Evolutionary conservation across 2,329 filamentous ascomycete genomes (phyloP), one percentile per base, ranked within the genome.

Genomic region (Lecanosticta acicola): DNA sequence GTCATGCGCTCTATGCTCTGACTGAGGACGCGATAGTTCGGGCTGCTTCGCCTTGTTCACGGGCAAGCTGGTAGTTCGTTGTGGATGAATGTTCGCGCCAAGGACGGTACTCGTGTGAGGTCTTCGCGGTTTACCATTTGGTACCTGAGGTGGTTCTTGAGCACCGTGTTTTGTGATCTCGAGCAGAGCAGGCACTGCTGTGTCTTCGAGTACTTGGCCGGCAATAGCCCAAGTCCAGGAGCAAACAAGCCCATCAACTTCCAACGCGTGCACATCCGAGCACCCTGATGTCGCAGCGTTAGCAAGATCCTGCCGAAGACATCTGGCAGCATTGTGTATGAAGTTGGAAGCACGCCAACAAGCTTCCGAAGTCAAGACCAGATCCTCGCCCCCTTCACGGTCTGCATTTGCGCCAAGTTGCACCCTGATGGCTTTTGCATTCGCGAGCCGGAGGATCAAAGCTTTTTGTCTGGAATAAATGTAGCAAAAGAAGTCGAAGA

Each of bases 401-500:
- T 55, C 41, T 59, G 49, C 48, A 11, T 44, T 43, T 4, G 44
- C 47, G 7, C 58, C 64, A n/a, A 71, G 59, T 49, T 69, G 67
- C n/a, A 67, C 59, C 44, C 67, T 63, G n/a, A 68, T 62, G 7
- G 66, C 66, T 11, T 66, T 61, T n/a, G 68, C 68, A 60, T 91
- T 93, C n/a, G 86, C 89, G 1, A 94, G 76, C 3, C 90, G 80
- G 10, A 95, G 74, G 1, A 97, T 74, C 1, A 98, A 70, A 2
- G 85, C 79, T 51, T 95, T 80, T 59, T 98, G 91, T 18, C 93
- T 80, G 2, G 88, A 83, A 65, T 97, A 98, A 10, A 98, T 82
- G 64, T 98, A 98, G 57, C 85, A 87, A 40, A 87, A 78, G 64
- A 98, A 97, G 66, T 98, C 93, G 62, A 97, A 96, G 2, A 95